Percentiles rank a stretch among this genome's conserved stretches.
Conservation (phyloP, 2,329 filamentous ascomycete species). For the Cladosporium oxysporum region DNA sequence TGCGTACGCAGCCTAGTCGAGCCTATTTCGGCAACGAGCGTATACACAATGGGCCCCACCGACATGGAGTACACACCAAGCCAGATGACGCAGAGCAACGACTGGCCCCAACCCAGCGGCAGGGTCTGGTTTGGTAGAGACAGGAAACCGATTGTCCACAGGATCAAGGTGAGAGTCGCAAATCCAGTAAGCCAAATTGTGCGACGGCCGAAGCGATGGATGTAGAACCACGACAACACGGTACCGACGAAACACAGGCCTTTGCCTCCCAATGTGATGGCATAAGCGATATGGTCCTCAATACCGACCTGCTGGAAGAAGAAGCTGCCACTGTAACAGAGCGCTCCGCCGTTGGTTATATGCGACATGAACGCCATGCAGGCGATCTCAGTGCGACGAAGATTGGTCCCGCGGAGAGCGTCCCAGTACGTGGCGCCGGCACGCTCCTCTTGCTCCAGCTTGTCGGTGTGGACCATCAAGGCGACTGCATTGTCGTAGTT, state of each 20-base stretch:
- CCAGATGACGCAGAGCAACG: slow-evolving; percentile 16
- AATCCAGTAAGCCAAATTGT: slow-evolving; percentile 38
- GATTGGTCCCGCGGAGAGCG: slow-evolving; percentile 45
- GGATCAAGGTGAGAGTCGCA: slow-evolving; percentile 8
- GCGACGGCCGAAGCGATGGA: slow-evolving; percentile 41
- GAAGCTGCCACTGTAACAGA: slow-evolving; percentile 40
- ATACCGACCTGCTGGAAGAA: slow-evolving; percentile 46
- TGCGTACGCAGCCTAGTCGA: slow-evolving; percentile 32
- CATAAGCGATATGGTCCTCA: slow-evolving; percentile 35
- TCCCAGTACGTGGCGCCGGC: slow-evolving; percentile 38
- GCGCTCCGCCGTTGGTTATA: slow-evolving; percentile 33
- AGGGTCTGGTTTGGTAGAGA: slow-evolving; percentile 11
- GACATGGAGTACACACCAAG: slow-evolving; percentile 20
- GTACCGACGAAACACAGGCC: slow-evolving; percentile 27
- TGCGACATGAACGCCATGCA: slow-evolving; percentile 43
- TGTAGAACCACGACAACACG: slow-evolving; percentile 30
- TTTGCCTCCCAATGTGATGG: slow-evolving; percentile 36
- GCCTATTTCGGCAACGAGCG: slow-evolving; percentile 33
- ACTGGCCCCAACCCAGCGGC: slow-evolving; percentile 14
- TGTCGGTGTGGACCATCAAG: slow-evolving; percentile 43
- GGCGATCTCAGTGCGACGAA: slow-evolving; percentile 47
- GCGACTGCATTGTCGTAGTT: slow-evolving; percentile 37
- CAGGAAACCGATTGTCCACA: slow-evolving; percentile 15
- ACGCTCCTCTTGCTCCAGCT: slow-evolving; percentile 35
- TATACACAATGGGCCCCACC: slow-evolving; percentile 23